Evolutionary conservation across 2,329 filamentous ascomycete species (phyloP).

Genomic region (Apiospora saccharicola): DNA sequence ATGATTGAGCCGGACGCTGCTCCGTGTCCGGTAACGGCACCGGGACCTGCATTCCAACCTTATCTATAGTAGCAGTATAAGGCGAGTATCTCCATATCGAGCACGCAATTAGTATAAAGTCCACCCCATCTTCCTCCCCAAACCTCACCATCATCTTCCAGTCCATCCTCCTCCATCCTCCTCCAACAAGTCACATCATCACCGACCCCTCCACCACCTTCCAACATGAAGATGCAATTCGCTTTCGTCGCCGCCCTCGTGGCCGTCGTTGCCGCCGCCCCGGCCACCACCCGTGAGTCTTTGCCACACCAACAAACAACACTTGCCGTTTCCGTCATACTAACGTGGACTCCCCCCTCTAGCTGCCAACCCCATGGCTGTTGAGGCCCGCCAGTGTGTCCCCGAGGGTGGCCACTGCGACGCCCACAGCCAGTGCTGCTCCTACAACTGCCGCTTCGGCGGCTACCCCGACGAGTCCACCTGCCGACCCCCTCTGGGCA

Average conservation of each 20-base stretch:
- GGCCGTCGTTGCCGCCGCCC: slow-evolving; percentile 3
- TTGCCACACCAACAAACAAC: no score
- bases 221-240: slow-evolving; percentile 17
- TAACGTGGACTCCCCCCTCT: neutral
- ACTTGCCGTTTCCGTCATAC: no score
- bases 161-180: neutral
- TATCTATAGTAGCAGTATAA: neutral
- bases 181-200: neutral
- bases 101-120: slow-evolving; percentile 9
- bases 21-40: neutral
- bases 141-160: neutral
- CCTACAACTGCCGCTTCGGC: slow-evolving; percentile 3
- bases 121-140: neutral
- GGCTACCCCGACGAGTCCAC: neutral
- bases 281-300: slow-evolving; percentile 9
- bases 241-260: slow-evolving; percentile 3
- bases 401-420: neutral
- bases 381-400: slow-evolving; percentile 5
- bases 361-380: slow-evolving; percentile 10
- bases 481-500: slow-evolving; percentile 1
- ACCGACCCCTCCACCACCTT: neutral
- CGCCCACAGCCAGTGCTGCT: slow-evolving; percentile 10
- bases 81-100: neutral
- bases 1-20: neutral
- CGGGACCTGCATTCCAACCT: neutral